A percentile compares a stretch with the other conserved stretches of the same genome.
Conservation (phyloP, 306 rosid species). For the Ormosia semicastrata region DNA sequence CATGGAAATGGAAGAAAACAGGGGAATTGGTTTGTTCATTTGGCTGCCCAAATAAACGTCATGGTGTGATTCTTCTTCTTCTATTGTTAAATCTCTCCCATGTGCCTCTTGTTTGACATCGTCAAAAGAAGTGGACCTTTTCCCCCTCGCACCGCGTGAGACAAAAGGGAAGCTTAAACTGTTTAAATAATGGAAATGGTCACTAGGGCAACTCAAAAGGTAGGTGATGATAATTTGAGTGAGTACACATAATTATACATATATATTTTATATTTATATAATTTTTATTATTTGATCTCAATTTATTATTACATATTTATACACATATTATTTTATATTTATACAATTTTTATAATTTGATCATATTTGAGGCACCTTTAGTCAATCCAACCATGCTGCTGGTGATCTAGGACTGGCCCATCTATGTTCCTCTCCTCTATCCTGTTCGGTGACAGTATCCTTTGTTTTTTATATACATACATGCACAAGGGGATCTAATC, state of each 20-base stretch:
- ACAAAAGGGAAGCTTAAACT: constrained; percentile 12
- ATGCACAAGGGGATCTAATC: background rate
- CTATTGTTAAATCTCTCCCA: background rate
- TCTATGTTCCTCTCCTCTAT: background rate
- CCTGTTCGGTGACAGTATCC: background rate
- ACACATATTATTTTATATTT: no score
- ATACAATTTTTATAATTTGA: no score
- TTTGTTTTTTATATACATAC: background rate
- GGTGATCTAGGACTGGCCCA: constrained; percentile 14
- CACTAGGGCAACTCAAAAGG: constrained; percentile 26
- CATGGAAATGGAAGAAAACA: constrained; percentile 10
- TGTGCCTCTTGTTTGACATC: constrained; percentile 9
- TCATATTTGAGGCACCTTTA: constrained; percentile 12
- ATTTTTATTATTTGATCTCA: no score
- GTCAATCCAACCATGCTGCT: constrained; percentile 23
- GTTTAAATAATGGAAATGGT: background rate
- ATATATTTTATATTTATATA: no score
- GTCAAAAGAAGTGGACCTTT: constrained; percentile 14
- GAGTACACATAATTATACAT: no score
- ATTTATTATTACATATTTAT: no score
- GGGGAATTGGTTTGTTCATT: background rate
- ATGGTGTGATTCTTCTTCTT: background rate
- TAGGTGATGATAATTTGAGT: background rate
- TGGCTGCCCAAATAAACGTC: constrained; percentile 6
- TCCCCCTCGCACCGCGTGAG: background rate